A percentile compares a stretch with the other conserved stretches of the same genome.
Evolutionary conservation across 129 eudicot genomes (phyloP).

Genomic region (Apium graveolens): DNA sequence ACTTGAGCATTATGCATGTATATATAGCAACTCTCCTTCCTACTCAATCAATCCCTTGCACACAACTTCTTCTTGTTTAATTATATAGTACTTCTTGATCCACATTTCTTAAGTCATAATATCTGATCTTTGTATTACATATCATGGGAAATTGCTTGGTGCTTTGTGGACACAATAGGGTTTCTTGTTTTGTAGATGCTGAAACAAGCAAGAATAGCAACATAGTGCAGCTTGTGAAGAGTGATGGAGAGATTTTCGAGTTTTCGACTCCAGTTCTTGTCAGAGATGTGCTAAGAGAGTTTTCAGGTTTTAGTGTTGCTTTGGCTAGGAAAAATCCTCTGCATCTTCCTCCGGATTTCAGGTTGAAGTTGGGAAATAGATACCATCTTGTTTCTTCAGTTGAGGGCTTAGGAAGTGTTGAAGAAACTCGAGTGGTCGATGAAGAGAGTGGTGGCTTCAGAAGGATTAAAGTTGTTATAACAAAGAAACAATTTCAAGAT

Average conservation of each 20-base stretch:
- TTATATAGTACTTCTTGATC: neutral
- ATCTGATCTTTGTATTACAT: neutral
- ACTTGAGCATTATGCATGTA: neutral
- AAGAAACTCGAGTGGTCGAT: neutral
- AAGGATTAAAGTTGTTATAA: conserved; percentile 38
- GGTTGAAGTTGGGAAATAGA: conserved; percentile 2
- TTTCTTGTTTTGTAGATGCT: conserved; percentile 6
- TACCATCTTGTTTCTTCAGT: neutral
- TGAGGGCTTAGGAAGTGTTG: neutral
- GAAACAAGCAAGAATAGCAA: conserved; percentile 6
- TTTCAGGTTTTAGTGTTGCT: conserved; percentile 6
- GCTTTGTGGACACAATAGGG: neutral
- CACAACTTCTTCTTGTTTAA: neutral
- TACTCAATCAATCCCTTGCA: conserved; percentile 3
- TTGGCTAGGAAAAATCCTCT: conserved; percentile 11
- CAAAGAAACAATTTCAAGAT: conserved; percentile 31
- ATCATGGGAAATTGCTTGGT: conserved; percentile 21
- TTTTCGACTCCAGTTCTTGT: conserved; percentile 15
- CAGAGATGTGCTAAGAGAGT: conserved; percentile 7
- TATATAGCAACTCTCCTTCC: neutral
- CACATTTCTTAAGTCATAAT: neutral
- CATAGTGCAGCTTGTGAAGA: conserved; percentile 17
- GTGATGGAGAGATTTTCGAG: conserved; percentile 26
- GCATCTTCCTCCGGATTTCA: conserved; percentile 12
- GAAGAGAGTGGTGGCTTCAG: conserved; percentile 1